Conservation (phyloP, 1,284 basidiomycete species). For the Crepidotus sp. region DNA sequence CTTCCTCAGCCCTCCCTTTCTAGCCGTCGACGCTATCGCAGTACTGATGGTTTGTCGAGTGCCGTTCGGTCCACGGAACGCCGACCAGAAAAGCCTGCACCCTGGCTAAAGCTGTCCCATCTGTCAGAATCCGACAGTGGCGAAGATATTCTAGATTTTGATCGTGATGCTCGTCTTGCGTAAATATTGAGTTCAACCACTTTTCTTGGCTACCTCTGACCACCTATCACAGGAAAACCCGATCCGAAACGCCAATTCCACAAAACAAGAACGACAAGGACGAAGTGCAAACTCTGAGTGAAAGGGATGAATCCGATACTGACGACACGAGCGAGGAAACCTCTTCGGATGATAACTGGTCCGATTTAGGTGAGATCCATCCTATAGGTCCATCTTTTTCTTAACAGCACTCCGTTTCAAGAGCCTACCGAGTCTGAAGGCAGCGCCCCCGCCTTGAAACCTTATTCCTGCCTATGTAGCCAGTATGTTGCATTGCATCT, state of each 20-base stretch:
- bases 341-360: conserved; percentile 49
- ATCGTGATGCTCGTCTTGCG: conserved; percentile 61
- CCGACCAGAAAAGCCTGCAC: conserved; percentile 15
- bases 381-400: neutral
- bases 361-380: conserved; percentile 28
- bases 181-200: conserved; percentile 25
- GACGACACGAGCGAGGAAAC: conserved; percentile 51
- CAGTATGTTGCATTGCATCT: conserved; percentile 29
- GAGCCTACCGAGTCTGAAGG: neutral
- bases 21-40: conserved; percentile 16
- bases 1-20: conserved; percentile 46
- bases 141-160: conserved; percentile 50
- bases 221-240: conserved; percentile 35
- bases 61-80: neutral
- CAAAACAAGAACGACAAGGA: conserved; percentile 32
- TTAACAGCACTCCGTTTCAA: neutral
- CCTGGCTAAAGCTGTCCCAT: conserved; percentile 25
- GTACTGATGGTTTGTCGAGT: neutral
- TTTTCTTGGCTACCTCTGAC: neutral
- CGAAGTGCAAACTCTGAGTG: conserved; percentile 50
- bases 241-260: conserved; percentile 34
- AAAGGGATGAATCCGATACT: conserved; percentile 71
- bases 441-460: conserved; percentile 9
- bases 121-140: conserved; percentile 61
- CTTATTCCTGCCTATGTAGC: conserved; percentile 28